Base-by-base conservation (phyloP, 2,329 filamentous ascomycete genomes). In the Cyanodermella asteris region DNA sequence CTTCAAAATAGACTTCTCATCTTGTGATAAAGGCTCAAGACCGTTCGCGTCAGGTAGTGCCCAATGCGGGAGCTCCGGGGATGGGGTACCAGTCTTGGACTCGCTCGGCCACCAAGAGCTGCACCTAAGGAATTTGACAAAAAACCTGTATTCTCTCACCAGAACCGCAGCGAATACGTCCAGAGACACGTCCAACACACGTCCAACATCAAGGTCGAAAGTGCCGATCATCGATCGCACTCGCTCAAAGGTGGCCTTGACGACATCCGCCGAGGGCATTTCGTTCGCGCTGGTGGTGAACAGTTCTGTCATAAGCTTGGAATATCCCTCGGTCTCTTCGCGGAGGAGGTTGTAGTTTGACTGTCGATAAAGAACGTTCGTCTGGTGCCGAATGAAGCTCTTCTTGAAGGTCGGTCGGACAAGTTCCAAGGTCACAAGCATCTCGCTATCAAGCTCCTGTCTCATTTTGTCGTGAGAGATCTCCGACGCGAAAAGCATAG, bases 321-420 rank as follows among this genome's bases (percentile, higher is more conserved):
- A 82, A 44, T 91, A 97, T 20, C 90, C 87, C 50, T 97, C 87
- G 0, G 80, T 80, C 49, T 97, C 87, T 51, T 97, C 87, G 22
- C 87, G 72, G 12, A 97, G 56, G 6, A 97, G 55, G 40, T 97
- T 97, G 56, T 91, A 94, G 47, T 91, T 94, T 9, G 84, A 80
- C 49, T 94, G 87, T 31, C 82, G 73, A 46, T 97, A 97, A 1
- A 97, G 62, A 4, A 87, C 59, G 38, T 93, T 91, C 6, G 87
- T 97, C 24, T 82, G 76, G 41, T 90, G 81, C 28, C 84, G 72
- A 35, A 91, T 81, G 10, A 74, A 73, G 43, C 87, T 68, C 36
- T 72, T 72, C 29, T 64, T 59, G 45, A 94, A 97, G 5, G 72
- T 84, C n/a, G 73, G 68, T 24, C 81, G 67, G 24, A 91, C 77